phyloP scores from a whole-genome alignment of 106 monocot genomes.

The Platanthera zijinensis region DNA sequence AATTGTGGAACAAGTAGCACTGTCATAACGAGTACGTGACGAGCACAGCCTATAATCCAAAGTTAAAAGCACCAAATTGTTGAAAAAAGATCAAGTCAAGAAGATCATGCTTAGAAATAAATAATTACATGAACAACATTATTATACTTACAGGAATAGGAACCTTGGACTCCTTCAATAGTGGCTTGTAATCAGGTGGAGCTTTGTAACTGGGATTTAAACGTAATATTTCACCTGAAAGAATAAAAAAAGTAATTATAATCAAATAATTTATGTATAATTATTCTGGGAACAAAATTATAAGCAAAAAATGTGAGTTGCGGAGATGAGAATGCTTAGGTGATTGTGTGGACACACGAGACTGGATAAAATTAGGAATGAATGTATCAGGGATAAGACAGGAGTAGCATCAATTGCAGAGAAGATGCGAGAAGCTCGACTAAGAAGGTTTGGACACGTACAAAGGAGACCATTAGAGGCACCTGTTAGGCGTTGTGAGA shows the following conservation, averaged over 20 bases:
- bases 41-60: neutral
- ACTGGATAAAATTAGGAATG: too few species aligned
- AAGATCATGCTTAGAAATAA: neutral
- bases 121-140: neutral
- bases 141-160: conserved; percentile 65
- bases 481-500: too few species aligned
- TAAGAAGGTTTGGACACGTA: too few species aligned
- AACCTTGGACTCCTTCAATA: conserved; percentile 79
- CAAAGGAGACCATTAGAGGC: too few species aligned
- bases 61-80: neutral
- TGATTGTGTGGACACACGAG: too few species aligned
- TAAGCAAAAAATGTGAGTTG: too few species aligned
- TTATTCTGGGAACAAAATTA: neutral
- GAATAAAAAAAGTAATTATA: neutral
- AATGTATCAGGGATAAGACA: too few species aligned
- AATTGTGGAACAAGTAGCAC: neutral
- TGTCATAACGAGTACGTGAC: neutral
- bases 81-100: neutral
- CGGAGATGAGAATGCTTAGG: too few species aligned
- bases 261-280: neutral
- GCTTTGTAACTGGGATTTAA: conserved; percentile 80
- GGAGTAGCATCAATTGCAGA: too few species aligned
- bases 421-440: too few species aligned
- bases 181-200: conserved; percentile 87
- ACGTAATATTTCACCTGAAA: conserved; percentile 77